phyloP scores from a whole-genome alignment of 306 rosid genomes.

The Phaseolus lunatus region DNA sequence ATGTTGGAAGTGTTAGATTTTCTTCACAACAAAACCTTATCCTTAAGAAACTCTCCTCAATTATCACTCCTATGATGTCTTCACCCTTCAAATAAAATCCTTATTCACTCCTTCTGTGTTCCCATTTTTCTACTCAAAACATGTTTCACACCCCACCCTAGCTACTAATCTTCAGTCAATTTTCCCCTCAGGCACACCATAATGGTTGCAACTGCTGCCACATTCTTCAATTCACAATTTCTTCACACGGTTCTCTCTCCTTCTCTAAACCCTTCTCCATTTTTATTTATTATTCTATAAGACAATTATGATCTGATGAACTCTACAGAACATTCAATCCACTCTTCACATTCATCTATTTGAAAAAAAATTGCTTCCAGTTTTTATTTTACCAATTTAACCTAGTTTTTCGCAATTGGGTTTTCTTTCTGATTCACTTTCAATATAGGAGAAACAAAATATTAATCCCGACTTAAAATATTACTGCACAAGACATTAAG shows the following conservation, averaged over 20 bases:
- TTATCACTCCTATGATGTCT: background rate
- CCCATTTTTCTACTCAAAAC: conserved; percentile 11
- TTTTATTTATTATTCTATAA: background rate
- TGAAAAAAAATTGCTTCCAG: background rate
- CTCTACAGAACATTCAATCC: background rate
- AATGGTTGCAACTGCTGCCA: conserved; percentile 54
- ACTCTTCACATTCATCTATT: background rate
- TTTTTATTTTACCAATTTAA: background rate
- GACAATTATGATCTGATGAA: background rate
- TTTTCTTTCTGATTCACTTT: background rate
- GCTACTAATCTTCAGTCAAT: background rate
- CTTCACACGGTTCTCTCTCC: conserved; percentile 56
- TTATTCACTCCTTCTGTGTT: background rate
- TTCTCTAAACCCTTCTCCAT: background rate
- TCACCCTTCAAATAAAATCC: background rate
- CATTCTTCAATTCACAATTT: conserved; percentile 46
- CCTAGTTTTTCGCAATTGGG: background rate
- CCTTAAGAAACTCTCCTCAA: background rate
- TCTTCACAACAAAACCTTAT: conserved; percentile 32
- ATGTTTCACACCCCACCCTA: conserved; percentile 2
- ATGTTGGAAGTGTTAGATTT: conserved; percentile 26
- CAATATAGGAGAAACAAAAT: background rate
- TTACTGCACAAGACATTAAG: background rate
- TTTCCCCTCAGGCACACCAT: background rate
- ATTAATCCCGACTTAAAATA: background rate